Percentiles rank a stretch among this genome's conserved stretches.
phyloP scores from a whole-genome alignment of 148 eudicot species.

The Rhododendron griersonianum region DNA sequence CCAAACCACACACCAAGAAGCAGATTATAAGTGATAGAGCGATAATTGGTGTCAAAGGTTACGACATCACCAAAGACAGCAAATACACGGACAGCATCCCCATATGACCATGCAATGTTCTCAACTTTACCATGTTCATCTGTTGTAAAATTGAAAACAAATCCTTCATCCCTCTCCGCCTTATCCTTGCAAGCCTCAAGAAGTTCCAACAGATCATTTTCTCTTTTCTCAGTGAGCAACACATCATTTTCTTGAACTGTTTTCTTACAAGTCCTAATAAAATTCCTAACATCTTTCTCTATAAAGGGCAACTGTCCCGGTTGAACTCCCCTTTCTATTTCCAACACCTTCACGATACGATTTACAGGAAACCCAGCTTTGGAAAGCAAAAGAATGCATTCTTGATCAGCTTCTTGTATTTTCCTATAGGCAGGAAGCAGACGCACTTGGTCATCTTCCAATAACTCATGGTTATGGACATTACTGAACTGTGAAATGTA shows the following conservation, averaged over 20 bases:
- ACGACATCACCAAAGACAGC: conserved; percentile 55
- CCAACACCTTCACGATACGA: conserved; percentile 54
- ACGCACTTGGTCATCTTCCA: conserved; percentile 76
- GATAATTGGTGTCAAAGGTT: conserved; percentile 55
- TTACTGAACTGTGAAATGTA: conserved; percentile 63
- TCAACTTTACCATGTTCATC: conserved; percentile 58
- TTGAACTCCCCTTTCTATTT: conserved; percentile 61
- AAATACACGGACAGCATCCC: conserved; percentile 46
- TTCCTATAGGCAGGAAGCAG: conserved; percentile 75
- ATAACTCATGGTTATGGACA: conserved; percentile 68
- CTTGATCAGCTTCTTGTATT: conserved; percentile 66
- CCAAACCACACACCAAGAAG: conserved; percentile 63
- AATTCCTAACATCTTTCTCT: conserved; percentile 69
- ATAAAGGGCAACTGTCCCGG: conserved; percentile 65
- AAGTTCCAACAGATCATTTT: conserved; percentile 51
- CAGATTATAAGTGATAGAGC: conserved; percentile 59
- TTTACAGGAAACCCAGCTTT: conserved; percentile 78
- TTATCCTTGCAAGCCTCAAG: conserved; percentile 57
- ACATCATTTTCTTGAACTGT: conserved; percentile 53
- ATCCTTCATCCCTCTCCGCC: conserved; percentile 40
- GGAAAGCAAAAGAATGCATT: conserved; percentile 57
- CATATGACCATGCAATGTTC: conserved; percentile 62
- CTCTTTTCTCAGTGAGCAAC: conserved; percentile 50
- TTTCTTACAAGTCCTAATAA: conserved; percentile 56
- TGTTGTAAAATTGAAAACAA: conserved; percentile 44